These are phyloP conservation scores for Roridomyces roridus DNA, from an alignment of 768 basidiomycete species.

Conservation along the genomic window DNA sequence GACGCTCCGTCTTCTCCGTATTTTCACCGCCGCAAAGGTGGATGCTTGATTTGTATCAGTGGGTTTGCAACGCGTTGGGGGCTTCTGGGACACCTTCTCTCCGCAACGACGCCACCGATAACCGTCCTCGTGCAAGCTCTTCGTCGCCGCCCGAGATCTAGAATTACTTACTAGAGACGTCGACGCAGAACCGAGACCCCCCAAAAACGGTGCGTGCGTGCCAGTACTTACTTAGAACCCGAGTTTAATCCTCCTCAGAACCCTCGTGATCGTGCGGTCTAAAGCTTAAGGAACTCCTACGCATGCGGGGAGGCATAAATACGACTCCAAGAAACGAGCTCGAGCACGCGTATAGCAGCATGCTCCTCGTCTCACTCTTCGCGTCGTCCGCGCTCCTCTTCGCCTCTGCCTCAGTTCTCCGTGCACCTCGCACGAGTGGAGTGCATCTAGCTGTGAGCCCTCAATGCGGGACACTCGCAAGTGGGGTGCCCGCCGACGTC, in stretches of 20 bases:
- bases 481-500: conserved; percentile 46
- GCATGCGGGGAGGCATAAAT: conserved; percentile 28
- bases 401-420: conserved; percentile 28
- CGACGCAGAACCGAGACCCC: too few species aligned
- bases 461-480: conserved; percentile 45
- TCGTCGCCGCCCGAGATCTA: too few species aligned
- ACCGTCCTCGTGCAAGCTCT: too few species aligned
- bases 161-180: too few species aligned
- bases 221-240: too few species aligned
- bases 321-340: background rate
- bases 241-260: conserved; percentile 1
- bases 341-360: conserved; percentile 15
- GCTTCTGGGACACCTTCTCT: background rate
- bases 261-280: background rate
- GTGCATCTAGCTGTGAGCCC: conserved; percentile 52
- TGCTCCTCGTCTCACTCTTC: conserved; percentile 22
- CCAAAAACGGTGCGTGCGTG: too few species aligned
- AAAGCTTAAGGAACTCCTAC: too few species aligned
- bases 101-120: too few species aligned
- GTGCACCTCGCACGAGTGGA: conserved; percentile 19
- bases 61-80: too few species aligned
- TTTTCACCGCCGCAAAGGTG: conserved; percentile 10
- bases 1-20: background rate
- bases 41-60: background rate
- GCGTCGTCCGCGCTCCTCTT: conserved; percentile 28